Evolutionary conservation across 2,329 filamentous ascomycete genomes (phyloP), one percentile per base, ranked within the genome.

Genomic region (Xylariaceae sp.): DNA sequence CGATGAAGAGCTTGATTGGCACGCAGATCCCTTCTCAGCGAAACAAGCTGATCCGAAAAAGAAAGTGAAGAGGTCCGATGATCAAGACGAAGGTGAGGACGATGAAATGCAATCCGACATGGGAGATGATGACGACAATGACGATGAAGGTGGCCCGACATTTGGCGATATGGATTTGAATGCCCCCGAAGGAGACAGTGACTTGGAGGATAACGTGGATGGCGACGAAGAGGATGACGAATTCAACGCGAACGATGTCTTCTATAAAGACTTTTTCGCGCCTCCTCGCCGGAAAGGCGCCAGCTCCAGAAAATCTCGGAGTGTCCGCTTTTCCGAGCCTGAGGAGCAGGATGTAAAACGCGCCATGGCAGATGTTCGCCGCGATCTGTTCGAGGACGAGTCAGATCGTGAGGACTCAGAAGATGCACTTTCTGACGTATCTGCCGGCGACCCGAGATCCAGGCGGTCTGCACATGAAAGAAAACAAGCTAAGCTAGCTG

Each of bases 221-320:
- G 75, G 68, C 11, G 66, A 77, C 21, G 79, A 80, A 14, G 76
- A 77, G 12, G 79, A 75, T 32, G 76, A 77, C 40, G 62, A 62
- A 32, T 65, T 73, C 52, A 94, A 95, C 58, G 90, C 91, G 40
- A 95, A 95, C 63, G 85, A 91, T 51, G 75, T 96, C 59, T 89
- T 85, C 69, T 97, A 95, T 67, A 83, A 85, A 50, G 90, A 97
- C 65, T 97, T 96, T 70, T 97, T 96, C 60, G 89, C 86, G 3
- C 88, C 88, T 8, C 92, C 91, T 10, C 77, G 85, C 17, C 82
- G 79, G 56, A 94, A 93, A 66, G 73, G 71, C 50, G 75, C 75
- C 46, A 82, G 76, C 59, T 79, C 76, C 57, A 69, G 61, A 55
- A 79, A 68, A 58, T 65, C 63, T 44, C 63, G 46, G 65, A 66